These are phyloP conservation scores for Aethionema arabicum DNA, from an alignment of 345 rosid genomes.

Conservation along the genomic window DNA sequence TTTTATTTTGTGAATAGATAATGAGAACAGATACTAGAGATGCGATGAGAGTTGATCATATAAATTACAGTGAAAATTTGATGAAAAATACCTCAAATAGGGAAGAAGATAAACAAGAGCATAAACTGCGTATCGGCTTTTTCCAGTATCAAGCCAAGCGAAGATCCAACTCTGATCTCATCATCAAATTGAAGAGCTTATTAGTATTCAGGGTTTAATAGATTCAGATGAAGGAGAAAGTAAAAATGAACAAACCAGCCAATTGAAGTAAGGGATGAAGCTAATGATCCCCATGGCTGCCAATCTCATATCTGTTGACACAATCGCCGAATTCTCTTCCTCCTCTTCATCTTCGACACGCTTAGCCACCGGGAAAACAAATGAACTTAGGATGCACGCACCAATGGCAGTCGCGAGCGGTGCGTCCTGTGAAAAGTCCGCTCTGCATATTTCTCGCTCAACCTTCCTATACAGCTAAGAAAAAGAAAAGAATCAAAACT, in stretches of 20 bases:
- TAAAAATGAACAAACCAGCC: conserved; percentile 59
- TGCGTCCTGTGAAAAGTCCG: conserved; percentile 64
- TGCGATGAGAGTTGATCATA: no score
- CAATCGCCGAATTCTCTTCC: conserved; percentile 50
- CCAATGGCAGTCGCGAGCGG: conserved; percentile 76
- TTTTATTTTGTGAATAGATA: no score
- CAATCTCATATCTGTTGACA: conserved; percentile 68
- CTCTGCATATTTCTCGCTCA: conserved; percentile 49
- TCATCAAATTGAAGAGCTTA: not conserved
- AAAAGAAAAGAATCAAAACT: not conserved
- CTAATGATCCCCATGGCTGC: conserved; percentile 92
- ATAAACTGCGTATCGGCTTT: conserved; percentile 71
- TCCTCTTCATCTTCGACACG: conserved; percentile 41
- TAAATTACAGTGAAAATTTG: not conserved
- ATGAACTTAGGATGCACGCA: conserved; percentile 69
- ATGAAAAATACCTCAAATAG: conserved; percentile 56
- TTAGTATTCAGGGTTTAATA: not conserved
- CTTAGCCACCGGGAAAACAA: conserved; percentile 51
- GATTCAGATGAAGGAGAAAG: not conserved
- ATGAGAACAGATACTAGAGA: no score
- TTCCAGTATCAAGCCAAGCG: conserved; percentile 96
- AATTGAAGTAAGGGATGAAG: conserved; percentile 92
- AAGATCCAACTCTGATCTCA: conserved; percentile 82
- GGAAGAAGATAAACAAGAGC: conserved; percentile 81
- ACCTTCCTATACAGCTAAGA: conserved; percentile 34